Evolutionary conservation across 2,329 filamentous ascomycete species (phyloP), one percentile per base, ranked within the genome.

Genomic region (Whalleya microplaca): DNA sequence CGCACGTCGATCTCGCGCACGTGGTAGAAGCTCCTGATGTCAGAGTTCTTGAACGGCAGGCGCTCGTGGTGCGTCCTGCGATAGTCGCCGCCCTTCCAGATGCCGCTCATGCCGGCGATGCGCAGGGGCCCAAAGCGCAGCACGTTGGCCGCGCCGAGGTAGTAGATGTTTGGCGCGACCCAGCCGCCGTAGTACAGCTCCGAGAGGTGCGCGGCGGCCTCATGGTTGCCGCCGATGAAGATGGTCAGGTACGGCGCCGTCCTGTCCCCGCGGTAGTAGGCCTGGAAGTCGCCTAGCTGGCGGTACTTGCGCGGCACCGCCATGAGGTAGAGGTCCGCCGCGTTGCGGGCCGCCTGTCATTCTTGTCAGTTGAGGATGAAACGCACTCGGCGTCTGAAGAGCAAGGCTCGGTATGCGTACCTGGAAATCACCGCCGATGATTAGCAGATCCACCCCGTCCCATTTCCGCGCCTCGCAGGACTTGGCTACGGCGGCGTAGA

Each of bases 161-260:
- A 99, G 79, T 97, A 99, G 62, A 99, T 98, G 65, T 95, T 96
- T 8, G 92, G 92, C 7, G 94, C 94, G 5, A 92, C 95, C 95
- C 95, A 99, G 48, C 95, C 95, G 49, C 95, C 95, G 71, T 98
- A 96, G 77, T 91, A 96, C 0, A 99, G 83, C 75, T 99, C 95
- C 80, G 88, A 95, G 4, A 96, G 79, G 73, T 98, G 87, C 48
- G 90, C 92, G 68, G 90, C 90, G 0, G 95, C 94, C 76, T 99
- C 95, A 69, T 99, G 95, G 71, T 99, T 99, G 2, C 95, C 95
- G 43, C 88, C 93, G 48, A 96, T 87, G 75, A 98, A 98, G 44
- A 98, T 79, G 16, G 95, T 99, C 45, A 96, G 81, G 70, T 92
- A 96, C 0, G 95, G 95, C 0, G 95, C 95, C 43, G 73, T 83